Conservation (phyloP, 78 protist species). For the Polysphondylium violaceum region DNA sequence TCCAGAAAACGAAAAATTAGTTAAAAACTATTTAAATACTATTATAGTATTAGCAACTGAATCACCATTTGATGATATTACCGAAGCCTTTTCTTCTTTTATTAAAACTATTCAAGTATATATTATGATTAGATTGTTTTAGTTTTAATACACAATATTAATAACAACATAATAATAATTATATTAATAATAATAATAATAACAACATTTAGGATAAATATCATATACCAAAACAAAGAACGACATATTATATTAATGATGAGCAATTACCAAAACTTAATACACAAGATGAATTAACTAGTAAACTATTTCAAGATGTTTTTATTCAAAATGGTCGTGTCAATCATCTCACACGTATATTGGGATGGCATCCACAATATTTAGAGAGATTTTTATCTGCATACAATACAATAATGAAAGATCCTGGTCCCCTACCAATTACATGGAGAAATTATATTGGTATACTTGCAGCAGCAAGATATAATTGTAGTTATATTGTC, state of each 20-base stretch:
- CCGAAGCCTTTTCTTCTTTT: slow-evolving; percentile 42
- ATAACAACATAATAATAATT: background rate
- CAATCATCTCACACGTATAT: slow-evolving; percentile 52
- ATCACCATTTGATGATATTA: slow-evolving; percentile 61
- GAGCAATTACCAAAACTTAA: slow-evolving; percentile 58
- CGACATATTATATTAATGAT: slow-evolving; percentile 52
- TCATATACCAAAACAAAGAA: slow-evolving; percentile 75
- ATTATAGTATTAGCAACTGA: slow-evolving; percentile 59
- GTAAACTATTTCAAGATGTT: slow-evolving; percentile 67
- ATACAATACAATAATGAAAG: slow-evolving; percentile 83
- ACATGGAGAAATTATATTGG: slow-evolving; percentile 84
- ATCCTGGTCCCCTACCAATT: slow-evolving; percentile 85
- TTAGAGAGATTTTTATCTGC: slow-evolving; percentile 55
- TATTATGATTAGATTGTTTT: too few relatives aligned
- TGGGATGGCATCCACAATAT: slow-evolving; percentile 81
- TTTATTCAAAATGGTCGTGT: slow-evolving; percentile 75
- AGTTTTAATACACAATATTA: background rate
- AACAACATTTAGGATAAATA: slow-evolving; percentile 53
- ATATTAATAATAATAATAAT: background rate
- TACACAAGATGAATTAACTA: slow-evolving; percentile 65
- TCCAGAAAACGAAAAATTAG: slow-evolving; percentile 62
- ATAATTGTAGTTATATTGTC: slow-evolving; percentile 73
- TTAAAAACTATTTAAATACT: slow-evolving; percentile 12
- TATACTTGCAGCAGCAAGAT: slow-evolving; percentile 77
- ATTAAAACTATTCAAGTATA: slow-evolving; percentile 47